phyloP scores from a whole-genome alignment of 2,329 filamentous ascomycete genomes.

The Raffaelea deltoideospora region DNA sequence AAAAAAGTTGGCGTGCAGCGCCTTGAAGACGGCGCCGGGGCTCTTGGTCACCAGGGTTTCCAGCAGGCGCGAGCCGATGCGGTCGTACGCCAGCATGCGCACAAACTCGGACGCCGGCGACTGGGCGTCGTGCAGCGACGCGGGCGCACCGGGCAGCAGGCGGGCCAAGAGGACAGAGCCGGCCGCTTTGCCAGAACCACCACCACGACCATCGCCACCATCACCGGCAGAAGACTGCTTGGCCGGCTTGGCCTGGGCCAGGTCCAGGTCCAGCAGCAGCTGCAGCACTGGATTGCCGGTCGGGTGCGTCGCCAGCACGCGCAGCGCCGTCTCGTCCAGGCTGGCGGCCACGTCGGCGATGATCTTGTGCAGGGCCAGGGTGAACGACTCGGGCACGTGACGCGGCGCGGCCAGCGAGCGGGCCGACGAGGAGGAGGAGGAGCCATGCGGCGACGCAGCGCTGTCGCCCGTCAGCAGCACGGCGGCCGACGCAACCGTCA shows the following conservation, averaged over 20 bases:
- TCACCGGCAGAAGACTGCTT: constrained; percentile 23
- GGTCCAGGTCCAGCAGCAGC: constrained; percentile 72
- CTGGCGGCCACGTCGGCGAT: constrained; percentile 60
- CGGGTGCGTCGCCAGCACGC: constrained; percentile 73
- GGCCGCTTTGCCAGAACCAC: background rate
- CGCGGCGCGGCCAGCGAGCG: constrained; percentile 17
- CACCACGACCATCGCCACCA: constrained; percentile 9
- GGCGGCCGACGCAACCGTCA: constrained; percentile 32
- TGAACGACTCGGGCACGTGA: constrained; percentile 66
- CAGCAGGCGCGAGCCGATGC: constrained; percentile 75
- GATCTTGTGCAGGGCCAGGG: constrained; percentile 63
- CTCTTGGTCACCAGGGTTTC: constrained; percentile 71
- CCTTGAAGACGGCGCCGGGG: constrained; percentile 83
- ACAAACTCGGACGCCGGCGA: constrained; percentile 65
- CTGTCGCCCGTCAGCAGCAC: constrained; percentile 3
- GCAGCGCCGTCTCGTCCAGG: constrained; percentile 65
- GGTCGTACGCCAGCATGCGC: constrained; percentile 75
- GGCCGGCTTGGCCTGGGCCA: constrained; percentile 55
- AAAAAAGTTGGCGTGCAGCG: constrained; percentile 66
- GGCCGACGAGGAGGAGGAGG: too few species aligned
- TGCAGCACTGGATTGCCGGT: constrained; percentile 91
- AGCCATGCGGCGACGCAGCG: too few species aligned
- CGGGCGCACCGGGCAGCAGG: constrained; percentile 60
- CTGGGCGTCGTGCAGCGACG: constrained; percentile 55
- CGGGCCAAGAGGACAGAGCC: constrained; percentile 52